phyloP scores from a whole-genome alignment of 208 protist species.

The Trypanosoma avium region DNA sequence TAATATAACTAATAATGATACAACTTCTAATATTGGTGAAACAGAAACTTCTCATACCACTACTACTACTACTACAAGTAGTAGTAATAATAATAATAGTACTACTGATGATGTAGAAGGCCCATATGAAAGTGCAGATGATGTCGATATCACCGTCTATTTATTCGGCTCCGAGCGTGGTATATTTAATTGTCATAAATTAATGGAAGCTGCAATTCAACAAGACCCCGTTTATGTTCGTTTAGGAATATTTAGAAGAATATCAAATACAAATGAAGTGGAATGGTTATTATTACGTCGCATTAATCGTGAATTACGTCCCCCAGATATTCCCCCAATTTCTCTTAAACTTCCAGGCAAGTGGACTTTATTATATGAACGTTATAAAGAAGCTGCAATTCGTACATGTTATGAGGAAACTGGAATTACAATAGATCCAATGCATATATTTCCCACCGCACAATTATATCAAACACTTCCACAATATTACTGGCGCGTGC shows the following conservation, averaged over 20 bases:
- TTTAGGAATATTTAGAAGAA: constrained; percentile 80
- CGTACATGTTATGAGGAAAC: constrained; percentile 91
- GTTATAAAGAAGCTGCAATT: constrained; percentile 86
- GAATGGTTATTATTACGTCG: constrained; percentile 90
- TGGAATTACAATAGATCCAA: constrained; percentile 76
- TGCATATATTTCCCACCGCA: constrained; percentile 65
- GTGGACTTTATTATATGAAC: constrained; percentile 88
- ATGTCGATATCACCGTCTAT: constrained; percentile 89
- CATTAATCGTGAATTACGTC: constrained; percentile 88
- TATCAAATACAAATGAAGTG: constrained; percentile 39
- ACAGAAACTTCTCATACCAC: no score
- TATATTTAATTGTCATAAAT: constrained; percentile 83
- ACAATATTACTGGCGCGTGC: constrained; percentile 86
- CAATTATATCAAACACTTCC: constrained; percentile 57
- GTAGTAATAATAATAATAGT: background rate
- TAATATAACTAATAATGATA: background rate
- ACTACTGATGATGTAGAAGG: constrained; percentile 25
- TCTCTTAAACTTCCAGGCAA: constrained; percentile 91
- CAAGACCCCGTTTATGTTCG: constrained; percentile 87
- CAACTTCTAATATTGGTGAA: background rate
- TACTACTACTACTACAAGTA: no score
- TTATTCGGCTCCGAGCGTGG: constrained; percentile 89
- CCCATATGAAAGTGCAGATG: constrained; percentile 73
- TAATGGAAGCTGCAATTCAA: constrained; percentile 79
- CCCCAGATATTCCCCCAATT: constrained; percentile 89